Evolutionary conservation across 108 stramenopile genomes (phyloP), one percentile per base, ranked within the genome.

Genomic region (Asterionellopsis glacialis): DNA sequence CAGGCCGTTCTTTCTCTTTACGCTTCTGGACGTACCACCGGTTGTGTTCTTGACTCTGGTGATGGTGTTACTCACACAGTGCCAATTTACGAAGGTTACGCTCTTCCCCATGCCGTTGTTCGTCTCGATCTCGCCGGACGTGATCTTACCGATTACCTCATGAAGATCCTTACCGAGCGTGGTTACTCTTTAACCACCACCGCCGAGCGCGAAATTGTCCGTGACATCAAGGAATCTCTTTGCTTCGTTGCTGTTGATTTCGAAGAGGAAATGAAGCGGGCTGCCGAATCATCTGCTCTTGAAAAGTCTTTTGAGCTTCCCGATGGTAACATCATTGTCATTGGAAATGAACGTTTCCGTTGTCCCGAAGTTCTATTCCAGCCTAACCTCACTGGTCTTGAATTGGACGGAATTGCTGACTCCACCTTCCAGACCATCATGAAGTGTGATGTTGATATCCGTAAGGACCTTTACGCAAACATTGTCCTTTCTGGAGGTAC

Each of bases 361-460:
- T 95, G 94, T 73, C 87, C 94, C 45, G 94, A 95, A 71, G 91
- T 92, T 13, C 75, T 95, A 52, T 95, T 95, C 90, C 94, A 95
- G 72, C 94, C 94, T 62, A 91, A 91, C 76, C 81, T 98, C 59
- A 96, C 97, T 61, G 97, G 97, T 76, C 86, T 97, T 70, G 97
- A 98, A 78, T 94, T 96, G 80, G 82, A 90, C 65, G 97, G 97
- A 54, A 82, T 99, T 75, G 96, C 95, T 64, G 97, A 98, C 72
- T 90, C 91, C 59, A 95, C 96, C 62, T 98, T 98, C 93, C 91
- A 98, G 73, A 97, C 98, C 60, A 97, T 99, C 79, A 97, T 98
- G 97, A 98, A 96, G 88, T 99, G 98, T 76, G 97, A 98, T 82
- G 96, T 99, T 53, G 97, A 98, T 77, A 97, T 99, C 76, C 93